Percentiles rank a stretch among this genome's conserved stretches.
Conservation (phyloP, 2,329 filamentous ascomycete species). For the Ilyonectria robusta region DNA sequence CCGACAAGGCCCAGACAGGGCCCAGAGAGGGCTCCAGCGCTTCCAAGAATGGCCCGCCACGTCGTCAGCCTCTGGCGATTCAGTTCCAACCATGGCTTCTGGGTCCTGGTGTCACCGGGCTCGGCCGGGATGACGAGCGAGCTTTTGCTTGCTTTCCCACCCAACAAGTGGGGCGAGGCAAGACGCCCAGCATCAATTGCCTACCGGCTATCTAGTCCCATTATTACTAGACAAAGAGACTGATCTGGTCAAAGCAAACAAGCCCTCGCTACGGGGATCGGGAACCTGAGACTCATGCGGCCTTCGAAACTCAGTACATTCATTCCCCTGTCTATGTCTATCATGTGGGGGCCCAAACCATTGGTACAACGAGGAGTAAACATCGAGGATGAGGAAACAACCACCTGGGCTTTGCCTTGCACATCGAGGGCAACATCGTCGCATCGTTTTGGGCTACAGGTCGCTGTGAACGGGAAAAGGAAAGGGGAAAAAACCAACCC, state of each 20-base stretch:
- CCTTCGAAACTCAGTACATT: slow-evolving; percentile 9
- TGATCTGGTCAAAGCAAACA: slow-evolving; percentile 8
- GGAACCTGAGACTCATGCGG: slow-evolving; percentile 7
- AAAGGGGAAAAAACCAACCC: not conserved
- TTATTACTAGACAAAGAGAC: not conserved
- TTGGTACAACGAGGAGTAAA: slow-evolving; percentile 9
- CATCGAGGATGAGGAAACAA: slow-evolving; percentile 13
- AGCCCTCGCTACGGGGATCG: slow-evolving; percentile 10
- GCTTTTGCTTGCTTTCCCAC: slow-evolving; percentile 6
- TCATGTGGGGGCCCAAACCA: slow-evolving; percentile 4
- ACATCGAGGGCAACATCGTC: not conserved
- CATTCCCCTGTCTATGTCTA: slow-evolving; percentile 1
- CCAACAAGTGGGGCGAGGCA: slow-evolving; percentile 20
- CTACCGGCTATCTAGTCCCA: slow-evolving; percentile 5
- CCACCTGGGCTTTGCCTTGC: not conserved
- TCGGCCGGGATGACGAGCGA: slow-evolving; percentile 11
- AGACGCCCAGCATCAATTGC: slow-evolving; percentile 17
- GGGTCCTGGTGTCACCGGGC: slow-evolving; percentile 7
- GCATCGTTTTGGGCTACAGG: slow-evolving; percentile 5
- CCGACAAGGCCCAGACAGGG: not conserved
- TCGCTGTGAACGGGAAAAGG: not conserved
- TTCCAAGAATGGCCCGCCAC: slow-evolving; percentile 38
- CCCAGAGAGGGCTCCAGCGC: slow-evolving; percentile 22
- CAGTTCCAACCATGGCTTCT: slow-evolving; percentile 36
- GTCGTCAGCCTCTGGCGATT: slow-evolving; percentile 36